Evolutionary conservation across 1,284 basidiomycete species (phyloP).

Genomic region (Microbotryomycetes sp.): DNA sequence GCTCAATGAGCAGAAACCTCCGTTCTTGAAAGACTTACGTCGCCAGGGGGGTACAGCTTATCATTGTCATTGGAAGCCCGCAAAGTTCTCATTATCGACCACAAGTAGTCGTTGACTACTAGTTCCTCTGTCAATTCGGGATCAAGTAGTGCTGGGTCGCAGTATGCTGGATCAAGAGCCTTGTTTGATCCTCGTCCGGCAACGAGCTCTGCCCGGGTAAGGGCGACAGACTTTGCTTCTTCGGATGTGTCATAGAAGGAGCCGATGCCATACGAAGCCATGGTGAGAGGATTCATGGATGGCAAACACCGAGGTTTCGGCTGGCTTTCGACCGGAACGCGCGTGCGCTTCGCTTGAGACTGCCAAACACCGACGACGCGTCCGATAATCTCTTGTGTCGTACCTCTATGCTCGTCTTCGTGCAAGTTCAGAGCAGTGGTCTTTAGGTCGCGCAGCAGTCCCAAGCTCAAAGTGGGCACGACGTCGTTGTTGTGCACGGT

Average conservation of each 20-base stretch:
- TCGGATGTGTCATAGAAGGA: constrained; percentile 16
- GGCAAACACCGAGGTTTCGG: neutral
- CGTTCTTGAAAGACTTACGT: constrained; percentile 36
- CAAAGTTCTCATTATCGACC: constrained; percentile 44
- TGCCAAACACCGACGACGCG: constrained; percentile 41
- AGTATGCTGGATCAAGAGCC: constrained; percentile 32
- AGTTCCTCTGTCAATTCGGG: constrained; percentile 19
- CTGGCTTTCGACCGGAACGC: neutral
- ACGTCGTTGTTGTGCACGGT: constrained; percentile 45
- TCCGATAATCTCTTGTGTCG: constrained; percentile 48
- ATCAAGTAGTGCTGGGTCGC: constrained; percentile 32
- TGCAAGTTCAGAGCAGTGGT: constrained; percentile 45
- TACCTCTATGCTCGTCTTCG: constrained; percentile 40
- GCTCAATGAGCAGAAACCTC: neutral
- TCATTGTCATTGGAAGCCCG: constrained; percentile 44
- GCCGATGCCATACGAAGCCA: neutral
- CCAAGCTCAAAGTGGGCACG: constrained; percentile 44
- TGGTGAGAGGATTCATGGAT: neutral
- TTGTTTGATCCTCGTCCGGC: constrained; percentile 30
- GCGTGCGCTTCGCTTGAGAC: constrained; percentile 8
- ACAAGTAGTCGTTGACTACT: constrained; percentile 43
- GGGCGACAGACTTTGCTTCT: constrained; percentile 15
- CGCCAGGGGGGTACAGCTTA: constrained; percentile 44
- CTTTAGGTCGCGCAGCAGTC: constrained; percentile 47
- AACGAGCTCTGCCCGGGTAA: constrained; percentile 13